Evolutionary conservation across 2,329 filamentous ascomycete genomes (phyloP), one percentile per base, ranked within the genome.

Genomic region (Phaeosphaeriaceae sp.): DNA sequence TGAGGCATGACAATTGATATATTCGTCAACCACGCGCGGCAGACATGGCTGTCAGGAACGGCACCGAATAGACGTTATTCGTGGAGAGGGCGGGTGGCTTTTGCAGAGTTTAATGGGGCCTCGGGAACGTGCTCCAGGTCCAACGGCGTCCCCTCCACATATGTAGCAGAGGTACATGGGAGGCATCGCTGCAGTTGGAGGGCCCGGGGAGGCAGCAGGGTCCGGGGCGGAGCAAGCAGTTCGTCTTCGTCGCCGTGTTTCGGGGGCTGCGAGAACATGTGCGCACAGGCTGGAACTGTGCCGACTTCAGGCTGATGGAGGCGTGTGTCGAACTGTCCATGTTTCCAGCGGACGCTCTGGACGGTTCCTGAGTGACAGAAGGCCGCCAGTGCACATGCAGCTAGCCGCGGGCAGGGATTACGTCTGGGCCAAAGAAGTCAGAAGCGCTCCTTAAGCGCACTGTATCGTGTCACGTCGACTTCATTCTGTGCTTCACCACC

Each of bases 321-420:
- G 55, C 57, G 62, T 53, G 58, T 53, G 53, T 50, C 55, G 54
- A 22, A 45, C n/a, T 45, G 60, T 63, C 57, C 58, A 36, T 36
- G 31, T 36, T 36, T 36, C 31, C 31, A 36, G 13, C 58, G 53
- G 59, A 53, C 55, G 56, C 58, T 52, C 33, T 51, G 58, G 52
- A 20, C 57, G 27, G 58, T 55, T 46, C 58, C 58, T 60, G 58
- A 54, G 54, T 54, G 53, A 19, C n/a, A 44, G 20, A 15, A 27
- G 31, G 41, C 46, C 42, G 49, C 62, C 58, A 61, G 60, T 48
- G 45, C 36, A 11, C 6, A 40, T 13, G 22, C 49, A 13, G 36
- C 49, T 25, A 42, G 40, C 40, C 9, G 31, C 31, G 31, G 7
- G 31, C 31, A 36, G 31, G 31, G 31, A 36, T 36, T 7, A 36